A percentile compares a stretch with the other conserved stretches of the same genome.
Conservation (phyloP, 2,329 filamentous ascomycete genomes). For the Fusarium buxicola region DNA sequence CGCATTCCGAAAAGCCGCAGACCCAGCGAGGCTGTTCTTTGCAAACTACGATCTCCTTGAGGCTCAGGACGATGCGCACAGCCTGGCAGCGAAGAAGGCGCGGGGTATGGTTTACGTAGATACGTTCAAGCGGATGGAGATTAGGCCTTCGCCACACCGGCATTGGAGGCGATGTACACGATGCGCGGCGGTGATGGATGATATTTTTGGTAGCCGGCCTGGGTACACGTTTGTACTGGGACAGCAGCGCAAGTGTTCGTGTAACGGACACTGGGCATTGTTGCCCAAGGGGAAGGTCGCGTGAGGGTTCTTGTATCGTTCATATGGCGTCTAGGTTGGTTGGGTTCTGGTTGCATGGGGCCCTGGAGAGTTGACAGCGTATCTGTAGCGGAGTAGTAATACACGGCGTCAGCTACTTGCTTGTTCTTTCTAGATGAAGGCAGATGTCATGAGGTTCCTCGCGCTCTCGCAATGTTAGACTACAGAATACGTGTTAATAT, state of each 20-base stretch:
- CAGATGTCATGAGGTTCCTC: neutral
- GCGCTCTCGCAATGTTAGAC: neutral
- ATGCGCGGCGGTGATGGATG: slow-evolving; percentile 75
- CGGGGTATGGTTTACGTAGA: slow-evolving; percentile 59
- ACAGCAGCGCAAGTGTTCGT: slow-evolving; percentile 67
- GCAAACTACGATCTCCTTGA: slow-evolving; percentile 78
- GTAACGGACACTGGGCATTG: slow-evolving; percentile 65
- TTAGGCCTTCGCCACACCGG: slow-evolving; percentile 49
- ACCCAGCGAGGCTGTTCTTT: slow-evolving; percentile 78
- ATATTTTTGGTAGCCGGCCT: slow-evolving; percentile 60
- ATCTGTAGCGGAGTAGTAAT: neutral
- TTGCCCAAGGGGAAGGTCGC: slow-evolving; percentile 50
- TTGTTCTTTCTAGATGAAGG: neutral
- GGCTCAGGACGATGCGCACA: slow-evolving; percentile 67
- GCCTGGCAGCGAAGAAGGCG: slow-evolving; percentile 54
- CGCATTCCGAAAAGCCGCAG: slow-evolving; percentile 68
- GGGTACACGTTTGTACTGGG: slow-evolving; percentile 65
- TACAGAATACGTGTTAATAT: no score
- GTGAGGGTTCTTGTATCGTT: slow-evolving; percentile 10
- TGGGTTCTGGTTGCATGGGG: neutral
- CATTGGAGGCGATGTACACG: slow-evolving; percentile 60
- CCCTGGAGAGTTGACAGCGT: neutral
- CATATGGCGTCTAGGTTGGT: slow-evolving; percentile 4
- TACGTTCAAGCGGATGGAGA: slow-evolving; percentile 69
- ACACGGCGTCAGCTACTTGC: neutral